These are phyloP conservation scores for Tuber borchii DNA, from an alignment of 495 filamentous ascomycete genomes.

Conservation along the genomic window DNA sequence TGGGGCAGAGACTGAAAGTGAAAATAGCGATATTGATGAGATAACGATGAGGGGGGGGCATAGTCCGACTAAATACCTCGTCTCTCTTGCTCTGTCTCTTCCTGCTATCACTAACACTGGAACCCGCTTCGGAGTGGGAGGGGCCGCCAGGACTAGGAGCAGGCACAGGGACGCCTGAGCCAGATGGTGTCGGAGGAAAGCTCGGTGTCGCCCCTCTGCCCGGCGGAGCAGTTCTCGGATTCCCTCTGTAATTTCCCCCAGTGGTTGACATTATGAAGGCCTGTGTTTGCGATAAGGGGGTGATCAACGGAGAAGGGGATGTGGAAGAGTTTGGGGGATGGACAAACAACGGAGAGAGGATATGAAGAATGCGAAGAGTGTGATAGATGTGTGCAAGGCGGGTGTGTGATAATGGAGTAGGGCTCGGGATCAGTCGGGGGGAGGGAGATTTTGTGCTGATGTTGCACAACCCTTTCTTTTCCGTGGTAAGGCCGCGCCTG, in stretches of 20 bases:
- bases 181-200: conserved; percentile 35
- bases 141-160: conserved; percentile 24
- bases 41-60: background rate
- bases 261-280: conserved; percentile 31
- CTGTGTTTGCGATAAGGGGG: conserved; percentile 5
- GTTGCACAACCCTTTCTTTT: conserved; percentile 2
- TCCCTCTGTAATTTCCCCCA: conserved; percentile 31
- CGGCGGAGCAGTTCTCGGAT: conserved; percentile 23
- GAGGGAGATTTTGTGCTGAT: background rate
- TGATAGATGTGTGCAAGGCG: background rate
- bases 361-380: background rate
- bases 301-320: background rate
- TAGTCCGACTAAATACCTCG: conserved; percentile 62
- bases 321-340: conserved; percentile 5
- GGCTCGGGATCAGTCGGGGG: conserved; percentile 3
- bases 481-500: background rate
- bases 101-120: conserved; percentile 76
- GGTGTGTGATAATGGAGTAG: background rate
- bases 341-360: conserved; percentile 9
- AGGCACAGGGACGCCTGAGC: conserved; percentile 31
- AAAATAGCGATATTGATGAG: background rate
- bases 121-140: conserved; percentile 49
- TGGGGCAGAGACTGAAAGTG: background rate
- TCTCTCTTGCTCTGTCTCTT: conserved; percentile 94
- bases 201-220: conserved; percentile 27